Evolutionary conservation across 2,329 filamentous ascomycete species (phyloP).

Genomic region (Beauveria rudraprayagi): DNA sequence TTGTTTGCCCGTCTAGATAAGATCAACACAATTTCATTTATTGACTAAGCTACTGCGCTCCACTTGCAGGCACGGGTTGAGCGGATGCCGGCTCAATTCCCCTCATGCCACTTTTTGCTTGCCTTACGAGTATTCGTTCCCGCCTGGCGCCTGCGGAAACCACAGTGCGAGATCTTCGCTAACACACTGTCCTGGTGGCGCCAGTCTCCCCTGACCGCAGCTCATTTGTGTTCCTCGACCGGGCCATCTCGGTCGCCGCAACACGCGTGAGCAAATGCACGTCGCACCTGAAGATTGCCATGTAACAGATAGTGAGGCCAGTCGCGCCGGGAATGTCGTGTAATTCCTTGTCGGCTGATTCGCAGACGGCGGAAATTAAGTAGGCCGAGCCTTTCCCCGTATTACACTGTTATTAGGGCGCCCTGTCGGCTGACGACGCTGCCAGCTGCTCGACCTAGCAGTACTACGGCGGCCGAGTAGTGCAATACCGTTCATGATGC

Average conservation of each 20-base stretch:
- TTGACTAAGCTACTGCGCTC: conserved; percentile 4
- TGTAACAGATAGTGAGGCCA: conserved; percentile 6
- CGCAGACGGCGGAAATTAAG: background rate
- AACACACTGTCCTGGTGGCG: background rate
- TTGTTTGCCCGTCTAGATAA: background rate
- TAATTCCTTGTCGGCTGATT: conserved; percentile 1
- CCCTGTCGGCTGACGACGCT: background rate
- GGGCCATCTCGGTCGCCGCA: conserved; percentile 3
- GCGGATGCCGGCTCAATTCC: background rate
- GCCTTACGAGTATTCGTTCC: background rate
- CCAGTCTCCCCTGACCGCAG: background rate
- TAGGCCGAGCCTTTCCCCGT: background rate
- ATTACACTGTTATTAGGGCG: background rate
- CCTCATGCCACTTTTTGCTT: conserved; percentile 7
- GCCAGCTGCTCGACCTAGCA: background rate
- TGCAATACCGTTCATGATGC: background rate
- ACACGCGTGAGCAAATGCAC: background rate
- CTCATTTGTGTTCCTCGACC: background rate
- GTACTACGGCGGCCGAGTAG: background rate
- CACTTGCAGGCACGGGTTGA: background rate
- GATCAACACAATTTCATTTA: conserved; percentile 4
- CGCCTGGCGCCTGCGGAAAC: background rate
- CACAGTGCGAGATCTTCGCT: background rate
- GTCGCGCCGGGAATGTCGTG: conserved; percentile 3
- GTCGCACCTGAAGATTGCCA: background rate